Conservation (phyloP, 768 basidiomycete species). For the Russula vinacea region DNA sequence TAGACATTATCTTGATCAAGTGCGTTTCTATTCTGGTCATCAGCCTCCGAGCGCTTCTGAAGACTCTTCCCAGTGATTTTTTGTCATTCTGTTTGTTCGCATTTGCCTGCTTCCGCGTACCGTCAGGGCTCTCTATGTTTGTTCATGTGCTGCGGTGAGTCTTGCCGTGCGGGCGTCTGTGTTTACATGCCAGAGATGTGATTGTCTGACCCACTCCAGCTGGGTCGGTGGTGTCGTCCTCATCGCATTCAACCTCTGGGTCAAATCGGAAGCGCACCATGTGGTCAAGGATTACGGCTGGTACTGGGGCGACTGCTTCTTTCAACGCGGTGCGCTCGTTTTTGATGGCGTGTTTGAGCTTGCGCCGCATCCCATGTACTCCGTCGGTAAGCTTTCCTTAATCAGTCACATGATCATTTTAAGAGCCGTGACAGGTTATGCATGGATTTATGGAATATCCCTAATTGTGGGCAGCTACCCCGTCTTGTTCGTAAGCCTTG, state of each 20-base stretch:
- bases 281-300: conserved; percentile 98
- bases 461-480: conserved; percentile 85
- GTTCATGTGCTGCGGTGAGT: conserved; percentile 76
- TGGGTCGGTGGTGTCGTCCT: conserved; percentile 85
- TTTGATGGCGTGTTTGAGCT: conserved; percentile 98
- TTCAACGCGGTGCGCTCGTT: conserved; percentile 87
- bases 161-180: background rate
- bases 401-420: conserved; percentile 4
- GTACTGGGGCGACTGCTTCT: conserved; percentile 96
- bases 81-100: conserved; percentile 93
- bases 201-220: conserved; percentile 39
- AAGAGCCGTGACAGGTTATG: conserved; percentile 58
- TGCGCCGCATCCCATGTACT: conserved; percentile 95
- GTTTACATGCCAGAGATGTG: conserved; percentile 12
- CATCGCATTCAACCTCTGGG: conserved; percentile 96
- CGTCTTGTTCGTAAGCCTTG: conserved; percentile 90
- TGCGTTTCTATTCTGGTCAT: conserved; percentile 39
- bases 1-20: conserved; percentile 96
- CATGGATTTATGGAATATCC: conserved; percentile 96
- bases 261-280: conserved; percentile 95
- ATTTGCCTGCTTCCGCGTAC: conserved; percentile 86
- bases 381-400: conserved; percentile 51
- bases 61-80: conserved; percentile 65
- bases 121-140: conserved; percentile 64
- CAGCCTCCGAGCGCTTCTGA: conserved; percentile 3